Base-by-base conservation (phyloP, 73 alveolate species). In the Stentor coeruleus region DNA sequence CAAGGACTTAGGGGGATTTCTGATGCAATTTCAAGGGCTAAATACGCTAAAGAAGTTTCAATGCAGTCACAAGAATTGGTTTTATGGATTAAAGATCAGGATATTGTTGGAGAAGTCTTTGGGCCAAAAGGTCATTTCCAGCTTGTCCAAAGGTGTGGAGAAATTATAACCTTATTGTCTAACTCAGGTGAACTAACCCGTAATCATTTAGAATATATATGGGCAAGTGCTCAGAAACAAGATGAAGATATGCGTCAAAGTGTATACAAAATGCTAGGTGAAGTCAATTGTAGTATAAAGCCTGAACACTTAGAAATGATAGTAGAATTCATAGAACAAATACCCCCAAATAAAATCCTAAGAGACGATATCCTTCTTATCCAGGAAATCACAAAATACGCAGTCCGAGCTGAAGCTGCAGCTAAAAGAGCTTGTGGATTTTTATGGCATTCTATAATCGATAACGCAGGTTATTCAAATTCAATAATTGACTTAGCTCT, bases 1-100 rank as follows among this genome's bases (percentile, higher is more conserved):
- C 93, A 94, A 55, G 99, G 99, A 35, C 83, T 92, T 33, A 92
- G 92, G 59, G 59, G 85, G 0, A 93, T 94, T 80, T 74, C 80
- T 39, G 97, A 90, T 14, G 84, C 86, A 36, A 28, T 91, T 49
- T 83, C 84, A 59, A 66, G 82, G 74, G 83, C 86, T 3, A 91
- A 82, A 49, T 77, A 38, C 81, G 38, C 85, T 72, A 49, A 87
- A 74, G 49, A 60, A 38, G 83, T 59, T 39, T 81, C 84, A n/a
- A 58, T 74, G 1, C 38, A 81, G 14, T 38, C 77, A 28, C 76
- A 59, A 1, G 66, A 74, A 59, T 58, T 89, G 82, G 74, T 82
- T 28, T 82, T 82, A 35, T 85, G 95, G 92, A 40, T 92, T 37
- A 88, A 84, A 30, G 90, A 91, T 30, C 84, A 92, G 38, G 81